Base-by-base conservation (phyloP, 2,329 filamentous ascomycete genomes). In the Aspergillus sp. region DNA sequence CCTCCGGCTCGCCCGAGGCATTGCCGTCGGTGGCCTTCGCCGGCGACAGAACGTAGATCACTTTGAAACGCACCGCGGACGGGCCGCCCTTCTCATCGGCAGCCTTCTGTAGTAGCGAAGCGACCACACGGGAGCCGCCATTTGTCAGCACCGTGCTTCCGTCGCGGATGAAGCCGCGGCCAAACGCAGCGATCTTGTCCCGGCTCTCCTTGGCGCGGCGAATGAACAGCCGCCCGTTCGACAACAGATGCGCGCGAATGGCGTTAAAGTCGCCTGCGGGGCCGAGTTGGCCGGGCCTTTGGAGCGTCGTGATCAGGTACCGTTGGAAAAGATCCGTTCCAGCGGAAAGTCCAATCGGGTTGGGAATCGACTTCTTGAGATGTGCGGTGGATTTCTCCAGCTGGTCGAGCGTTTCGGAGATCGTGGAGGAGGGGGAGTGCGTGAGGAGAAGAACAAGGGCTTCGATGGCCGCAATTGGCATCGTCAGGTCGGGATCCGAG, bases 261-360 rank as follows among this genome's bases (percentile, higher is more conserved):
- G 87, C 84, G 57, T 92, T 88, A 72, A 97, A 97, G 67, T 88
- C 86, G n/a, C 79, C 80, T 9, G 74, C 73, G 2, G 79, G 76
- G 19, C 78, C 78, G 6, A 78, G 67, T 58, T 77, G 60, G 22
- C 80, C 63, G 14, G 82, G 77, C 55, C 79, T 73, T 68, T 85
- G 81, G 62, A 87, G 71, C 17, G 82, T 90, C 51, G 86, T 85
- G 65, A 96, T 87, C 62, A 99, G 84, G 74, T 95, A 97, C 69
- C 93, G 88, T 70, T 94, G 89, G 79, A 99, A 97, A 53, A 97
- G 84, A 71, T 96, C 92, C 54, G 92, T 96, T 64, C 94, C 94
- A 50, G 95, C 94, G 45, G 89, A 91, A 14, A 97, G 84, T 4
- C 92, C 93, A 51, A 97, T 89, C 13, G 92, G 89, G 74, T 99